phyloP scores from a whole-genome alignment of 805 yeast genomes.

The Hagleromyces aurorensis region DNA sequence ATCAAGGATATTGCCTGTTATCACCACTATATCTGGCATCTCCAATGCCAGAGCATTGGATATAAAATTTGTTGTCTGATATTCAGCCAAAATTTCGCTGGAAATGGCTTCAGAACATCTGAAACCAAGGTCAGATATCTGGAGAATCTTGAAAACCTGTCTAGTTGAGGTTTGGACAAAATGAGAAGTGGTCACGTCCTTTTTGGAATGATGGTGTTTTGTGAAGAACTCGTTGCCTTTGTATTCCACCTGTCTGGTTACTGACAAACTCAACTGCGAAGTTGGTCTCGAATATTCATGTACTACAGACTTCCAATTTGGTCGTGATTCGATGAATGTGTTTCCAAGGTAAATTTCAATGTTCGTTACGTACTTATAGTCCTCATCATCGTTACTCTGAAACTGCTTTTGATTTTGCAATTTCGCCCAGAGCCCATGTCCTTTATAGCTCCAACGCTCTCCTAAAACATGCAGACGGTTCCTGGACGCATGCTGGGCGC shows the following conservation, averaged over 20 bases:
- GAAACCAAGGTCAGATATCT: slow-evolving; percentile 60
- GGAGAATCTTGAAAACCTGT: slow-evolving; percentile 54
- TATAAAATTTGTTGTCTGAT: slow-evolving; percentile 43
- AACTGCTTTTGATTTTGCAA: no score
- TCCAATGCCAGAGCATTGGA: slow-evolving; percentile 46
- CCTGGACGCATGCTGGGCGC: background rate
- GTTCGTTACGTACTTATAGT: slow-evolving; percentile 34
- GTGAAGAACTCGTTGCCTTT: background rate
- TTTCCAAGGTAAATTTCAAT: slow-evolving; percentile 46
- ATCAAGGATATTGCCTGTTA: slow-evolving; percentile 60
- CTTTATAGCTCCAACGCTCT: slow-evolving; percentile 37
- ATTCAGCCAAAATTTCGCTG: slow-evolving; percentile 32
- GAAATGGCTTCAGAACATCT: slow-evolving; percentile 47
- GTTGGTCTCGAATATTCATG: slow-evolving; percentile 11
- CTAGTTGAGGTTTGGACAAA: no score
- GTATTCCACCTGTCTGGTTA: slow-evolving; percentile 6
- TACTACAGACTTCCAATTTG: slow-evolving; percentile 40
- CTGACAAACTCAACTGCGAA: slow-evolving; percentile 7
- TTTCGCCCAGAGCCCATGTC: slow-evolving; percentile 52
- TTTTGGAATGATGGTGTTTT: background rate
- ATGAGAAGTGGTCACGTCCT: slow-evolving; percentile 1
- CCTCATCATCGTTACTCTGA: slow-evolving; percentile 30
- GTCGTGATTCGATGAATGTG: slow-evolving; percentile 52
- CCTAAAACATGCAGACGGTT: slow-evolving; percentile 5
- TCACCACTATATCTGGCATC: slow-evolving; percentile 52